Evolutionary conservation across 805 yeast species (phyloP).

Genomic region (Pichia deserticola): DNA sequence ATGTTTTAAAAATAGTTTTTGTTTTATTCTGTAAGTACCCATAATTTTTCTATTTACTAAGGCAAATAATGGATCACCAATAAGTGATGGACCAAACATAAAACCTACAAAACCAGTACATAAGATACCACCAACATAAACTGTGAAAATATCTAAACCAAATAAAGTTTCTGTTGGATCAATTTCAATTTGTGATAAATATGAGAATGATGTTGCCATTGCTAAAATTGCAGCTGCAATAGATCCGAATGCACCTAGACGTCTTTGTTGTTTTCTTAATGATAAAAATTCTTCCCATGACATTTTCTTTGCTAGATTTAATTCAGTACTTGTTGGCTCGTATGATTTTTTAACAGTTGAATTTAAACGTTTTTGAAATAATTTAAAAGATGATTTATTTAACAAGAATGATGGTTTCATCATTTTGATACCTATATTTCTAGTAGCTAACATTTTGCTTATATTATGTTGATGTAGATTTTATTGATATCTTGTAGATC

Average conservation of each 20-base stretch:
- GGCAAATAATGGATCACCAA: conserved; percentile 66
- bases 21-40: conserved; percentile 48
- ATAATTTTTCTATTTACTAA: conserved; percentile 41
- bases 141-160: conserved; percentile 86
- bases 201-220: conserved; percentile 61
- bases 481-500: no score
- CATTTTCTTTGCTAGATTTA: conserved; percentile 26
- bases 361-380: conserved; percentile 5
- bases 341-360: conserved; percentile 6
- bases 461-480: no score
- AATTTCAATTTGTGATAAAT: conserved; percentile 72
- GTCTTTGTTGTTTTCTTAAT: conserved; percentile 68
- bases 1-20: conserved; percentile 66
- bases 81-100: conserved; percentile 68
- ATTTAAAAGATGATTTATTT: background rate
- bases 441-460: conserved; percentile 1
- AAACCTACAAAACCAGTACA: conserved; percentile 73
- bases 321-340: conserved; percentile 18
- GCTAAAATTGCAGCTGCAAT: conserved; percentile 60
- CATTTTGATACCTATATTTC: conserved; percentile 7
- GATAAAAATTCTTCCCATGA: conserved; percentile 78
- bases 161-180: conserved; percentile 84
- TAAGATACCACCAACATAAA: conserved; percentile 65
- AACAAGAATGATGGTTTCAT: conserved; percentile 4
- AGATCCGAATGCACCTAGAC: conserved; percentile 62